These are phyloP conservation scores for Catharanthus roseus DNA, from an alignment of 257 asterid species.

Conservation along the genomic window DNA sequence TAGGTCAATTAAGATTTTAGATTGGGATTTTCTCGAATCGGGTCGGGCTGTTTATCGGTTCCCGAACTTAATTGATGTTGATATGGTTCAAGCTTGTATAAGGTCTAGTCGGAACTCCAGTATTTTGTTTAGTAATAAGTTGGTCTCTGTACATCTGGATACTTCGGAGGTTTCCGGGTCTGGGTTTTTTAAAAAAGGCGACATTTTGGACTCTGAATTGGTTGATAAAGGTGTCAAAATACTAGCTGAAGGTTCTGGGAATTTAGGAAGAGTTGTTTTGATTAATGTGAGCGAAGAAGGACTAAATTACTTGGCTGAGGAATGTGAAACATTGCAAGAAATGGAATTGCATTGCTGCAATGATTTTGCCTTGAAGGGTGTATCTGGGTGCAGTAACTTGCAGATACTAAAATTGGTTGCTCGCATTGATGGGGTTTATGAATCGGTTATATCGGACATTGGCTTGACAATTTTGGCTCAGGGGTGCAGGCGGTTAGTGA, in stretches of 20 bases:
- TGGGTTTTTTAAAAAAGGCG: conserved; percentile 45
- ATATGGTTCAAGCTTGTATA: conserved; percentile 43
- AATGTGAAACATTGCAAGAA: conserved; percentile 83
- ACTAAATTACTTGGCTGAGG: conserved; percentile 49
- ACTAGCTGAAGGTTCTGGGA: conserved; percentile 65
- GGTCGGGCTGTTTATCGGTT: conserved; percentile 71
- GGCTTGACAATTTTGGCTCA: conserved; percentile 89
- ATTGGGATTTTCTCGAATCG: conserved; percentile 90
- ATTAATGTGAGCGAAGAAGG: conserved; percentile 71
- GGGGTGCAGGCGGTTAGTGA: conserved; percentile 74
- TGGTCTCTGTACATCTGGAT: conserved; percentile 49
- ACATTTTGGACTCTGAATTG: conserved; percentile 38
- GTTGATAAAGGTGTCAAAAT: conserved; percentile 66
- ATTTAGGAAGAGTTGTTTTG: conserved; percentile 48
- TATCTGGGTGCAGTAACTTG: conserved; percentile 56
- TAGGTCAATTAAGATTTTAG: conserved; percentile 51
- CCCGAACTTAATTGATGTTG: conserved; percentile 64
- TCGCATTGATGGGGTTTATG: conserved; percentile 56
- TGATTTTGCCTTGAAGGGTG: conserved; percentile 61
- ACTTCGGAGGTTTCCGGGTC: conserved; percentile 29
- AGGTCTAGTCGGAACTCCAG: conserved; percentile 50
- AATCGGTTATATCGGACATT: conserved; percentile 66
- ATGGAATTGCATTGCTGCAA: conserved; percentile 68
- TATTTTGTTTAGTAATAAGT: conserved; percentile 53
- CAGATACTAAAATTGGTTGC: conserved; percentile 79